A percentile compares a stretch with the other conserved stretches of the same genome.
phyloP scores from a whole-genome alignment of 495 filamentous ascomycete species.

The Rhizodiscina lignyota region DNA sequence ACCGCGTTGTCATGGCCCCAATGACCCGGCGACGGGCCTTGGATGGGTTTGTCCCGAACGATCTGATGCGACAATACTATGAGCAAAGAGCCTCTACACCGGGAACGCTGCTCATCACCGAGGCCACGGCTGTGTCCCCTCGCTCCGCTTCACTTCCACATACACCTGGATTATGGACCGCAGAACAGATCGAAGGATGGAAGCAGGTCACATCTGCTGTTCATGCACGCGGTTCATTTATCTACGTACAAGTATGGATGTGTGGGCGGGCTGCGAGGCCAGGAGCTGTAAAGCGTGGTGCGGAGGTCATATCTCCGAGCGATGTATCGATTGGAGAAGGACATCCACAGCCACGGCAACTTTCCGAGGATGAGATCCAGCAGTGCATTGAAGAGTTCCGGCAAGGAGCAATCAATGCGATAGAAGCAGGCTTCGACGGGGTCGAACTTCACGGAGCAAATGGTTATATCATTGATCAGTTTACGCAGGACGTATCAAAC shows the following conservation, averaged over 20 bases:
- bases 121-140: conserved; percentile 44
- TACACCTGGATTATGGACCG: conserved; percentile 45
- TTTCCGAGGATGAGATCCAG: conserved; percentile 42
- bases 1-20: conserved; percentile 22
- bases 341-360: conserved; percentile 23
- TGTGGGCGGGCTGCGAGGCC: conserved; percentile 39
- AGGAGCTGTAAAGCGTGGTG: conserved; percentile 18
- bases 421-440: conserved; percentile 58
- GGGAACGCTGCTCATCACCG: conserved; percentile 47
- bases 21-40: conserved; percentile 30
- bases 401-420: conserved; percentile 42
- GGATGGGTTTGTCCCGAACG: conserved; percentile 21
- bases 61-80: conserved; percentile 40
- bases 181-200: conserved; percentile 46
- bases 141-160: conserved; percentile 34
- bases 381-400: conserved; percentile 39
- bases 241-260: conserved; percentile 53
- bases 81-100: conserved; percentile 37
- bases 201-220: conserved; percentile 45
- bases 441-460: conserved; percentile 64
- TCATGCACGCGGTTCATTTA: conserved; percentile 44
- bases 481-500: conserved; percentile 46
- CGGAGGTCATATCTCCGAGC: conserved; percentile 30
- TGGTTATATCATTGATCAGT: conserved; percentile 48
- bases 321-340: conserved; percentile 24